Percentiles rank a stretch among this genome's conserved stretches.
These are phyloP conservation scores for Podospora anserina DNA, from an alignment of 495 filamentous ascomycete species.

Conservation along the genomic window DNA sequence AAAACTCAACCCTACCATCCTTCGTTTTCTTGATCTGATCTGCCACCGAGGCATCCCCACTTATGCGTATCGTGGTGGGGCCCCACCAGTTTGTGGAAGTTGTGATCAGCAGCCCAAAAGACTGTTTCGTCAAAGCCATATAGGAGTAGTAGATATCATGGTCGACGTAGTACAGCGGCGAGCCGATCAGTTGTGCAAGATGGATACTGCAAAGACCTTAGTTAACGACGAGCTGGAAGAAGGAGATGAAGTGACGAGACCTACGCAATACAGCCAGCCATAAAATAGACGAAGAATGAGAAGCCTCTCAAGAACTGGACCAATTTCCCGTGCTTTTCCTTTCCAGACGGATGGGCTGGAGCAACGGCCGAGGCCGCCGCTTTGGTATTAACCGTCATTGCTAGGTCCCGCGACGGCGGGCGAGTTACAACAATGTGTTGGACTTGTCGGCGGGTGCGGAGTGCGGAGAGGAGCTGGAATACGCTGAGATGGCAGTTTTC, in stretches of 20 bases:
- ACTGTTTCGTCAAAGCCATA: slow-evolving; percentile 74
- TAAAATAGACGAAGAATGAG: slow-evolving; percentile 63
- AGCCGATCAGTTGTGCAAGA: slow-evolving; percentile 62
- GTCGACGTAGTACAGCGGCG: slow-evolving; percentile 66
- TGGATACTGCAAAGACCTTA: slow-evolving; percentile 48
- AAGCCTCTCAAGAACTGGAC: slow-evolving; percentile 64
- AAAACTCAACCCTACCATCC: slow-evolving; percentile 66
- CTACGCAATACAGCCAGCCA: slow-evolving; percentile 50
- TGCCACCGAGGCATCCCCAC: slow-evolving; percentile 69
- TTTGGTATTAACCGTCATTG: slow-evolving; percentile 11
- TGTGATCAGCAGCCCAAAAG: slow-evolving; percentile 68
- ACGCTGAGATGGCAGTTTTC: not conserved
- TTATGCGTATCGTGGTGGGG: slow-evolving; percentile 71
- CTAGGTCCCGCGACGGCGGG: not conserved
- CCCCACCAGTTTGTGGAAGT: slow-evolving; percentile 81
- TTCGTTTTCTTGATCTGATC: slow-evolving; percentile 61
- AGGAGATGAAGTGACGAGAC: not conserved
- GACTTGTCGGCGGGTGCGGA: not conserved
- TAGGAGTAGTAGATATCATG: slow-evolving; percentile 70
- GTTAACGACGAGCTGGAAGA: not conserved
- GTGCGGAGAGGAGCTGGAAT: not conserved
- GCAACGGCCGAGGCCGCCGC: slow-evolving; percentile 15
- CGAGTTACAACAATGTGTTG: not conserved
- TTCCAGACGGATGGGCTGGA: slow-evolving; percentile 57
- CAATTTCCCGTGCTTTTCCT: slow-evolving; percentile 63